phyloP scores from a whole-genome alignment of 768 basidiomycete species.

The Cystoderma amianthinum region DNA sequence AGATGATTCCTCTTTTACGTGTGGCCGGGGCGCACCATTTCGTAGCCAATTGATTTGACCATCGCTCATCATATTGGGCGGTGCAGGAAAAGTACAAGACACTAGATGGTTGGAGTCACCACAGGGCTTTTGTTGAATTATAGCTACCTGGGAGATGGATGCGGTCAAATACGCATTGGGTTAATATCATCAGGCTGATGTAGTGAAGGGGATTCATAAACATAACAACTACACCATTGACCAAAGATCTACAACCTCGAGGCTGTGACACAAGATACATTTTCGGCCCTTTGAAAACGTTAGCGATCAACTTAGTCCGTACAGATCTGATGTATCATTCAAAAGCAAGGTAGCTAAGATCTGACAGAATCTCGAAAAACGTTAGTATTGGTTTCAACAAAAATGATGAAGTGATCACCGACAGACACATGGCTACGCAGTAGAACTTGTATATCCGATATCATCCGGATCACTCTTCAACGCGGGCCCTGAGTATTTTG shows the following conservation, averaged over 20 bases:
- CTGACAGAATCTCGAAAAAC: background rate
- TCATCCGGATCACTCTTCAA: background rate
- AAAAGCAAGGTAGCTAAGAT: slow-evolving; percentile 9
- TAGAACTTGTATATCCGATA: no score
- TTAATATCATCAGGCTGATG: slow-evolving; percentile 8
- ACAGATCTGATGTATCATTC: slow-evolving; percentile 1
- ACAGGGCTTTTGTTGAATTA: slow-evolving; percentile 13
- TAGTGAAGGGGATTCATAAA: slow-evolving; percentile 13
- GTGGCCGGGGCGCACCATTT: slow-evolving; percentile 14
- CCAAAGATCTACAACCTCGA: slow-evolving; percentile 8
- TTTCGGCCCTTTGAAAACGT: background rate
- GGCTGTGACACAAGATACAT: slow-evolving; percentile 14
- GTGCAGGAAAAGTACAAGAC: slow-evolving; percentile 27
- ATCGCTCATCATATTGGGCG: slow-evolving; percentile 33
- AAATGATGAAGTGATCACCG: slow-evolving; percentile 1
- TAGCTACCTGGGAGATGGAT: slow-evolving; percentile 17
- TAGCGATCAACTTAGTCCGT: background rate
- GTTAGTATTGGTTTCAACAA: background rate
- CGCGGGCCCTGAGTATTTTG: no score
- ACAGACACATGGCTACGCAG: no score
- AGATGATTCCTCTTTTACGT: slow-evolving; percentile 34
- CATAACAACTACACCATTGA: slow-evolving; percentile 10
- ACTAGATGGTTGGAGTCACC: slow-evolving; percentile 4
- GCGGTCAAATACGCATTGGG: background rate
- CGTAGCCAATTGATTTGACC: slow-evolving; percentile 26